Conservation (phyloP, 768 basidiomycete species). For the Auriculariales sp. region DNA sequence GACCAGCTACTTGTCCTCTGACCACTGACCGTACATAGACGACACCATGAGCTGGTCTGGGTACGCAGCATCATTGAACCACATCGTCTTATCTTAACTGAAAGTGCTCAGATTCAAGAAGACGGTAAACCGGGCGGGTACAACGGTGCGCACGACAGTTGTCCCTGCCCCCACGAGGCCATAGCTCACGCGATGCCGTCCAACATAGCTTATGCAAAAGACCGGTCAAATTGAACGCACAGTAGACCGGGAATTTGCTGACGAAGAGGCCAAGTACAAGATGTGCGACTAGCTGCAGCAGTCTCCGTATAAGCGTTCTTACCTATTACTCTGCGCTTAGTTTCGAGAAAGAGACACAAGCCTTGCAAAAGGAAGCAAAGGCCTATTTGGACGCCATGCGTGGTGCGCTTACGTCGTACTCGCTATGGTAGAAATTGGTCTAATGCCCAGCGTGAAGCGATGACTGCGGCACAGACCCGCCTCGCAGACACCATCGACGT, state of each 20-base stretch:
- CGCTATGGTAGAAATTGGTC: neutral
- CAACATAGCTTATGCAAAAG: slow-evolving; percentile 76
- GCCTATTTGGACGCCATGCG: slow-evolving; percentile 90
- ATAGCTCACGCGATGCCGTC: slow-evolving; percentile 7
- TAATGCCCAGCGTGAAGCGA: slow-evolving; percentile 34
- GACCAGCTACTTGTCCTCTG: slow-evolving; percentile 11
- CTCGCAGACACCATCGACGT: slow-evolving; percentile 87
- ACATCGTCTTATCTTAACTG: slow-evolving; percentile 1
- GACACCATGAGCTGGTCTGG: slow-evolving; percentile 41
- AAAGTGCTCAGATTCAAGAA: slow-evolving; percentile 66
- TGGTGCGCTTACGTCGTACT: slow-evolving; percentile 30
- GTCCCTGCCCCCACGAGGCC: slow-evolving; percentile 4
- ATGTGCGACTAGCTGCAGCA: slow-evolving; percentile 44
- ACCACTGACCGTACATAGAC: neutral
- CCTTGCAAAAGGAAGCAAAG: slow-evolving; percentile 91
- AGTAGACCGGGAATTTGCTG: slow-evolving; percentile 82
- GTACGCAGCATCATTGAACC: slow-evolving; percentile 16
- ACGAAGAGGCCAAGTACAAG: slow-evolving; percentile 84
- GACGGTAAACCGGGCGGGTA: slow-evolving; percentile 80
- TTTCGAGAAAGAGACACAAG: slow-evolving; percentile 91
- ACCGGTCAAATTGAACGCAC: slow-evolving; percentile 96
- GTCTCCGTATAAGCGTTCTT: no score
- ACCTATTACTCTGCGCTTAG: slow-evolving; percentile 29
- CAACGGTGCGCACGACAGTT: slow-evolving; percentile 42
- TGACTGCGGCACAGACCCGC: slow-evolving; percentile 85